Evolutionary conservation across 2,329 filamentous ascomycete genomes (phyloP).

Genomic region (Xylaria sp.): DNA sequence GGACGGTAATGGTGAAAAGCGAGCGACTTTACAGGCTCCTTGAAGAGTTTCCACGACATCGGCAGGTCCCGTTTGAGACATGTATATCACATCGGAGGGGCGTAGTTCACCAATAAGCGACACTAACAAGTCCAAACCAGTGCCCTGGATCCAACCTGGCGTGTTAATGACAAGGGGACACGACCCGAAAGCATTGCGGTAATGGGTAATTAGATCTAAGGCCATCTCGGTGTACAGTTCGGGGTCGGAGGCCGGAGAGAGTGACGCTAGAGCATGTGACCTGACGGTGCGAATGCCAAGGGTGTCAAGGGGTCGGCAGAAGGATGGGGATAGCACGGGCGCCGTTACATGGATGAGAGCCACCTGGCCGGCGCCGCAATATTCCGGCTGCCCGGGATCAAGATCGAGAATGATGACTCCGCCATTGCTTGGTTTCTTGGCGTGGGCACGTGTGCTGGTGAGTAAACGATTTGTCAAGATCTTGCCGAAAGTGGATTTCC

Average conservation of each 20-base stretch:
- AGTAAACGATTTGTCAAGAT: slow-evolving; percentile 74
- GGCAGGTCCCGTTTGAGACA: slow-evolving; percentile 71
- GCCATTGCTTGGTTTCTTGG: slow-evolving; percentile 41
- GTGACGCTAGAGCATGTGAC: slow-evolving; percentile 73
- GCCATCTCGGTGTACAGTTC: slow-evolving; percentile 74
- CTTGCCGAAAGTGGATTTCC: slow-evolving; percentile 79
- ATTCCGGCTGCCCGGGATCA: slow-evolving; percentile 82
- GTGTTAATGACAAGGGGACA: slow-evolving; percentile 77
- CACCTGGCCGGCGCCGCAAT: slow-evolving; percentile 74
- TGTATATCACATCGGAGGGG: slow-evolving; percentile 73
- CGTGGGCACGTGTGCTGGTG: slow-evolving; percentile 54
- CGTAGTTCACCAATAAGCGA: slow-evolving; percentile 65
- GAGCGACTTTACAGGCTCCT: slow-evolving; percentile 54
- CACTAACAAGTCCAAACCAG: slow-evolving; percentile 72
- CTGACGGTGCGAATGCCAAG: slow-evolving; percentile 60
- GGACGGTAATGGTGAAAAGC: slow-evolving; percentile 67
- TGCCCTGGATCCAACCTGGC: slow-evolving; percentile 77
- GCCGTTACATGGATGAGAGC: slow-evolving; percentile 71
- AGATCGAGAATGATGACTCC: slow-evolving; percentile 74
- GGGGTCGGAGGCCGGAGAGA: slow-evolving; percentile 73
- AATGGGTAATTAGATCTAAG: slow-evolving; percentile 70
- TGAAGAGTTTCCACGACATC: slow-evolving; percentile 67
- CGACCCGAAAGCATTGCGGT: slow-evolving; percentile 58
- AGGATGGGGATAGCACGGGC: slow-evolving; percentile 74
- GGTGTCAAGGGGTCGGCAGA: slow-evolving; percentile 65